Conservation (phyloP, 192 early-diverging fungal genomes). For the Coemansia sp. region DNA sequence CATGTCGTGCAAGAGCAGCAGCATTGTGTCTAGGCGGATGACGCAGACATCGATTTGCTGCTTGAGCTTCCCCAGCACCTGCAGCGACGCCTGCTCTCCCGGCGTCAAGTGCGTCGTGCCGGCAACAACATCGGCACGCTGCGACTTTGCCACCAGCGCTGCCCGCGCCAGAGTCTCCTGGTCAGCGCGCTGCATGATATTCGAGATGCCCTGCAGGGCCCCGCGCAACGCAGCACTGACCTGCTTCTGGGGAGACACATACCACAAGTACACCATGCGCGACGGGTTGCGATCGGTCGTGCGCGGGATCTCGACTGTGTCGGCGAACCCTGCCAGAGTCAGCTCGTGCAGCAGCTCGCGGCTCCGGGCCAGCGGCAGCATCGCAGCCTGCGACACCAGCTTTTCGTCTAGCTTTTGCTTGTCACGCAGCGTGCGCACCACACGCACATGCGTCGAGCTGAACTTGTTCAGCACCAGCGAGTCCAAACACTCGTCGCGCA, state of each 20-base stretch:
- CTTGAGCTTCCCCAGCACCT: slow-evolving; percentile 38
- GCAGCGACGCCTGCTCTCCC: slow-evolving; percentile 55
- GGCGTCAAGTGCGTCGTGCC: slow-evolving; percentile 57
- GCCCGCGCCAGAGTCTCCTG: slow-evolving; percentile 54
- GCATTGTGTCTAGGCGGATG: slow-evolving; percentile 47
- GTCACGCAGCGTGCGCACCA: slow-evolving; percentile 66
- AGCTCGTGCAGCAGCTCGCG: slow-evolving; percentile 65
- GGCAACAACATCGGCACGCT: slow-evolving; percentile 63
- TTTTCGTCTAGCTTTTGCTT: slow-evolving; percentile 79
- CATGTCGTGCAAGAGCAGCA: slow-evolving; percentile 46
- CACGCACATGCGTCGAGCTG: slow-evolving; percentile 61
- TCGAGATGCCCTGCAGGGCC: slow-evolving; percentile 59
- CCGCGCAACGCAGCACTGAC: slow-evolving; percentile 54
- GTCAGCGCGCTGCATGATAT: slow-evolving; percentile 57
- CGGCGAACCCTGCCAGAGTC: slow-evolving; percentile 48
- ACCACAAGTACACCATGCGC: slow-evolving; percentile 73
- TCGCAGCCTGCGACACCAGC: slow-evolving; percentile 61
- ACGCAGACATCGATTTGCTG: slow-evolving; percentile 54
- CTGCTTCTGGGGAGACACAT: slow-evolving; percentile 57
- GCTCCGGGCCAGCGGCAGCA: slow-evolving; percentile 65
- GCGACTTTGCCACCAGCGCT: slow-evolving; percentile 61
- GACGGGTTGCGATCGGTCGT: slow-evolving; percentile 72
- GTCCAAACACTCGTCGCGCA: slow-evolving; percentile 61
- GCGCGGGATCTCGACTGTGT: slow-evolving; percentile 68
- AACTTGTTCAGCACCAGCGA: slow-evolving; percentile 60